phyloP scores from a whole-genome alignment of 177 flowering plant species.

The Tripterygium wilfordii region DNA sequence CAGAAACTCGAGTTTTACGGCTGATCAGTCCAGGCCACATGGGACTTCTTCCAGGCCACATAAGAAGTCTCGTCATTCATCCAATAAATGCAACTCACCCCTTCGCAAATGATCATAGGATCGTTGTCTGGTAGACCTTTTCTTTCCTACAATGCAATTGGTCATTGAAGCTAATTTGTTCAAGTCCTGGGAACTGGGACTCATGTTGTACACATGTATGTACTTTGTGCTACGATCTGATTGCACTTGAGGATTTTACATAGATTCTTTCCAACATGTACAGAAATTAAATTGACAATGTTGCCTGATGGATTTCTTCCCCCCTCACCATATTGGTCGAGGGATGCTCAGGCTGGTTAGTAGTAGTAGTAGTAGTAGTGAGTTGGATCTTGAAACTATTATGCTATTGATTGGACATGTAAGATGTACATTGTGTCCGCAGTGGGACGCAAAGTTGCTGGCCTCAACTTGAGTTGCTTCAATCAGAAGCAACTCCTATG shows the following conservation, averaged over 20 bases:
- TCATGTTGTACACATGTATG: slow-evolving; percentile 11
- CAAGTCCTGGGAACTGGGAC: slow-evolving; percentile 3
- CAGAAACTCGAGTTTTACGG: slow-evolving; percentile 33
- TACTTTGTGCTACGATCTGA: neutral
- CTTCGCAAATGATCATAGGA: too few relatives aligned
- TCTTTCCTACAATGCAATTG: neutral
- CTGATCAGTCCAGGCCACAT: slow-evolving; percentile 21
- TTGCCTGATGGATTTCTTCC: too few relatives aligned
- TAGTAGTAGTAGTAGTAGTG: too few relatives aligned
- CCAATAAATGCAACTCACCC: slow-evolving; percentile 9
- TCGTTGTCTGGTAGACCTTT: too few relatives aligned
- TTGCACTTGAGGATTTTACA: neutral
- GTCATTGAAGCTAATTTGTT: neutral
- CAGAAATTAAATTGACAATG: slow-evolving; percentile 12
- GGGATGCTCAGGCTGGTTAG: too few relatives aligned
- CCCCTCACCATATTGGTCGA: too few relatives aligned
- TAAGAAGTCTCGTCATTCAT: slow-evolving; percentile 32
- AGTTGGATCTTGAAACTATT: too few relatives aligned
- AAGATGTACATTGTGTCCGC: too few relatives aligned
- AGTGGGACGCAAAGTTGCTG: too few relatives aligned
- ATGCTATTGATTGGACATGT: too few relatives aligned
- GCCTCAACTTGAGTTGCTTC: too few relatives aligned
- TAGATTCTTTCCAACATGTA: slow-evolving; percentile 15
- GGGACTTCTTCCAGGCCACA: slow-evolving; percentile 27
- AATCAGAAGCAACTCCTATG: too few relatives aligned